Percentiles rank a stretch among this genome's conserved stretches.
Evolutionary conservation across 495 filamentous ascomycete genomes (phyloP).

Genomic region (Baudoinia panamericana): DNA sequence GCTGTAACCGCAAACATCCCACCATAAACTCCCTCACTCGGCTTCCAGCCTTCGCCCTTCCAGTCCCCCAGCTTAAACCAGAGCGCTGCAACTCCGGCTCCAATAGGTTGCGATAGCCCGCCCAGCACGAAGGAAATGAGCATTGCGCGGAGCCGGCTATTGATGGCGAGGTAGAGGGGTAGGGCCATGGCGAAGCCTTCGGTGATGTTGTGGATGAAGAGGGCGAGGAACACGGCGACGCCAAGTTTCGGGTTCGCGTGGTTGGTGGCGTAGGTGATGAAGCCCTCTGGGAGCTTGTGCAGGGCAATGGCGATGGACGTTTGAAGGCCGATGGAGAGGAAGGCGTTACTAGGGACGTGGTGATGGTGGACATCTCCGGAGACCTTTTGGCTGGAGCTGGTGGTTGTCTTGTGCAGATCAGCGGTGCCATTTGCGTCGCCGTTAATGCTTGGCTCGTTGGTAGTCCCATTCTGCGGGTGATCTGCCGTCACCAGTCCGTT

Average conservation of each 20-base stretch:
- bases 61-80: conserved; percentile 61
- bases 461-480: no score
- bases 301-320: conserved; percentile 88
- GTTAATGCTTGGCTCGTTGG: no score
- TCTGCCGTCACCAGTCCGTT: no score
- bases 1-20: conserved; percentile 80
- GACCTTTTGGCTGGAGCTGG: conserved; percentile 3
- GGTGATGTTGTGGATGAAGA: conserved; percentile 95
- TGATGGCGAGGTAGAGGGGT: conserved; percentile 76
- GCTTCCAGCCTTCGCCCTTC: conserved; percentile 27
- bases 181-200: conserved; percentile 92
- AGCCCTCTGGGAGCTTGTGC: conserved; percentile 94
- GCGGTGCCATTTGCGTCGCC: not conserved
- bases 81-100: conserved; percentile 67
- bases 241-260: conserved; percentile 83
- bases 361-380: conserved; percentile 71
- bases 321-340: conserved; percentile 82
- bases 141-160: conserved; percentile 64
- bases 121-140: conserved; percentile 72
- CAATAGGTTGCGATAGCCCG: conserved; percentile 73
- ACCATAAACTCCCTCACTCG: conserved; percentile 62
- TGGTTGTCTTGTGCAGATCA: conserved; percentile 5
- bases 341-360: conserved; percentile 91
- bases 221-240: conserved; percentile 80
- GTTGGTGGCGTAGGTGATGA: conserved; percentile 97